phyloP scores from a whole-genome alignment of 108 stramenopile genomes.

The Skeletonema potamos region DNA sequence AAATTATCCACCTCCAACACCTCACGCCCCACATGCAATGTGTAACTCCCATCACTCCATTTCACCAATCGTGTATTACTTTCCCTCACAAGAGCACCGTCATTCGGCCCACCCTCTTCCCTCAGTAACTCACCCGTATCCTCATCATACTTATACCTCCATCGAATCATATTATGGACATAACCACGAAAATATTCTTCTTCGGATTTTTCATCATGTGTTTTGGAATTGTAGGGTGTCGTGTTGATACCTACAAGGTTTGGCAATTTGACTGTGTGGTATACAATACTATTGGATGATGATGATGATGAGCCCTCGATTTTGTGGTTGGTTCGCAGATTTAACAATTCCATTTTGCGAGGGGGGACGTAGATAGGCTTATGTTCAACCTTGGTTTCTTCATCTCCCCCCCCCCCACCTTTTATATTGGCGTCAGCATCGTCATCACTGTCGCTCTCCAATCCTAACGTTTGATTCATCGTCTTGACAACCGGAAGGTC shows the following conservation, averaged over 20 bases:
- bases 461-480: conserved; percentile 35
- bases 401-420: neutral
- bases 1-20: conserved; percentile 76
- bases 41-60: conserved; percentile 88
- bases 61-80: conserved; percentile 81
- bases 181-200: conserved; percentile 59
- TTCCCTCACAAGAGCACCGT: conserved; percentile 51
- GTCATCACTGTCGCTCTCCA: conserved; percentile 47
- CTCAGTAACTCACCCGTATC: conserved; percentile 36
- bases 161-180: conserved; percentile 83
- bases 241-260: conserved; percentile 81
- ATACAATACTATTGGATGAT: neutral
- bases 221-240: conserved; percentile 60
- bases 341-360: conserved; percentile 42
- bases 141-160: conserved; percentile 63
- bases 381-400: conserved; percentile 5
- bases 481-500: conserved; percentile 1
- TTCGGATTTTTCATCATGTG: conserved; percentile 64
- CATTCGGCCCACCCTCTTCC: conserved; percentile 24
- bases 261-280: conserved; percentile 78
- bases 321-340: conserved; percentile 29
- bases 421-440: conserved; percentile 5
- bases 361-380: conserved; percentile 33
- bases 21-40: conserved; percentile 85
- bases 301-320: neutral